Percentiles rank a stretch among this genome's conserved stretches.
Conservation (phyloP, 441 rosid species). For the Gossypium trilobum region DNA sequence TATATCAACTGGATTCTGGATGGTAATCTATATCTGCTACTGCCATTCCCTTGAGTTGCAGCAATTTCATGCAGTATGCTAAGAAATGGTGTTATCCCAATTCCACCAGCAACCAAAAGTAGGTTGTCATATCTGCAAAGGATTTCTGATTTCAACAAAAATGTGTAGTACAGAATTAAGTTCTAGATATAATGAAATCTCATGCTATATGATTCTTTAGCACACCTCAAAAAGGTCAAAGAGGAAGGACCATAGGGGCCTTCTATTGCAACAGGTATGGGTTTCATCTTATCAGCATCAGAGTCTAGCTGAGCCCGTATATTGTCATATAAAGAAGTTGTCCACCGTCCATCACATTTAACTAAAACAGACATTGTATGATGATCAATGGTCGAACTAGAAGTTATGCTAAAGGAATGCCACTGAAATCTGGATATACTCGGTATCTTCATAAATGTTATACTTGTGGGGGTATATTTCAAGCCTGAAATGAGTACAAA, state of each 20-base stretch:
- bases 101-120: slow-evolving; percentile 69
- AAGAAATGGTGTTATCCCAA: slow-evolving; percentile 71
- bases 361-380: slow-evolving; percentile 43
- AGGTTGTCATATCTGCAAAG: slow-evolving; percentile 59
- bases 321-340: slow-evolving; percentile 42
- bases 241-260: slow-evolving; percentile 85
- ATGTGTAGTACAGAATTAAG: neutral
- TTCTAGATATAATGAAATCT: slow-evolving; percentile 5
- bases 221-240: slow-evolving; percentile 52
- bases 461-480: slow-evolving; percentile 54
- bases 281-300: slow-evolving; percentile 23
- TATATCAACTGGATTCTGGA: slow-evolving; percentile 46
- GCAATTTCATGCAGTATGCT: slow-evolving; percentile 63
- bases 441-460: slow-evolving; percentile 59
- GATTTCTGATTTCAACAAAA: neutral
- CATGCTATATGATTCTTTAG: neutral
- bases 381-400: slow-evolving; percentile 47
- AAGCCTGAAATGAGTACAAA: slow-evolving; percentile 39
- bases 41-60: slow-evolving; percentile 28
- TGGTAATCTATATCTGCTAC: slow-evolving; percentile 32
- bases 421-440: slow-evolving; percentile 53
- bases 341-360: slow-evolving; percentile 63
- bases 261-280: slow-evolving; percentile 45
- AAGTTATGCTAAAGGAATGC: slow-evolving; percentile 76
- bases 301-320: slow-evolving; percentile 34